Evolutionary conservation across 2,329 filamentous ascomycete species (phyloP).

Genomic region (Colletotrichum navitas): DNA sequence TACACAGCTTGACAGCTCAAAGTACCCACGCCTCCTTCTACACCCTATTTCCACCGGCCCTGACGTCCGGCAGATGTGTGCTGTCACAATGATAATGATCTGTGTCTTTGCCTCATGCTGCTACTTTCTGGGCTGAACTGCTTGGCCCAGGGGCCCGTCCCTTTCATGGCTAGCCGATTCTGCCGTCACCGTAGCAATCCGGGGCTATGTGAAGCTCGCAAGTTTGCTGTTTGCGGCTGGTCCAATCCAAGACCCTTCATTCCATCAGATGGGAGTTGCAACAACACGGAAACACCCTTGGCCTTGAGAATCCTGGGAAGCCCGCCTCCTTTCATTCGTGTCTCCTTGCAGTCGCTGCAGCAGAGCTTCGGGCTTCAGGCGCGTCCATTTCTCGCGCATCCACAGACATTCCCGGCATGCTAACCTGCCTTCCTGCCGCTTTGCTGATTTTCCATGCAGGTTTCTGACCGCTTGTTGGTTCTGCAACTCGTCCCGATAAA

Average conservation of each 20-base stretch:
- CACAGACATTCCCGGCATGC: neutral
- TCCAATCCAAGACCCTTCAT: conserved; percentile 4
- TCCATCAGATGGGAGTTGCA: conserved; percentile 1
- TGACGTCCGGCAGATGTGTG: neutral
- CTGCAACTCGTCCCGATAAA: conserved; percentile 14
- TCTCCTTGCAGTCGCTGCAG: neutral
- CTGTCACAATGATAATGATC: neutral
- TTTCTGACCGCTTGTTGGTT: conserved; percentile 3
- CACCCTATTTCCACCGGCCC: neutral
- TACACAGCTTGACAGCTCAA: neutral
- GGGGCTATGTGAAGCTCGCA: neutral
- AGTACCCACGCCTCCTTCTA: neutral
- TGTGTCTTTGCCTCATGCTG: neutral
- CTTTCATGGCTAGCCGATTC: neutral
- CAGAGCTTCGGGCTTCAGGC: conserved; percentile 11
- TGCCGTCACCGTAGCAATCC: neutral
- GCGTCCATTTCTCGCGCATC: neutral
- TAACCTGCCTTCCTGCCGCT: neutral
- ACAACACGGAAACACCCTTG: neutral
- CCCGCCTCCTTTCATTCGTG: conserved; percentile 6
- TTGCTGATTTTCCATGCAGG: neutral
- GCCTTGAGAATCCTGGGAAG: conserved; percentile 4
- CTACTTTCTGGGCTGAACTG: neutral
- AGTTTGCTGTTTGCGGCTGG: conserved; percentile 1
- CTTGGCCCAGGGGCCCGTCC: neutral